Evolutionary conservation across 805 yeast species (phyloP), one percentile per base, ranked within the genome.

Genomic region (Lipomyces oligophaga): DNA sequence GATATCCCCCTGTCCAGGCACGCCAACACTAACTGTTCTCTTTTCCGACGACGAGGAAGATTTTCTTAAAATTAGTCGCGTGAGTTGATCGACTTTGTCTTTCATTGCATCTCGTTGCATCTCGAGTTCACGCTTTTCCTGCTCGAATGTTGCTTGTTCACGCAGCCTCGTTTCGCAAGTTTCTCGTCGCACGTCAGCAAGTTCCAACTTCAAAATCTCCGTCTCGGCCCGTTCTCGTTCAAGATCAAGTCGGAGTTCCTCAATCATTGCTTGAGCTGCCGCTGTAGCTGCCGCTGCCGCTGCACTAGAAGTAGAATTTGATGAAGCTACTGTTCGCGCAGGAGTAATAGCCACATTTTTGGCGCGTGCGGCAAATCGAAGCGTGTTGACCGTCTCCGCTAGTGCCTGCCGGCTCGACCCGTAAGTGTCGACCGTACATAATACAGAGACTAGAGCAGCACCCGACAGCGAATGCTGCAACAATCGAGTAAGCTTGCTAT

Each of bases 401-500:
- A 76, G 67, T 1, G 80, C 74, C 19, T 73, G 73, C 18, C 67
- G 65, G 2, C 83, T 79, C 35, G 84, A 67, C 59, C 85, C 89
- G 28, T 35, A 34, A 18, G 54, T 18, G 35, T 69, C 70, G 15
- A 90, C 80, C 0, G 97, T 90, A 64, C 97, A 93, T 21, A 90
- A 72, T 4, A 93, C 82, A 41, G 86, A 79, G 13, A 90, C 88
- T 28, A 88, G 72, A 1, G 96, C 81, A 26, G 81, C 77, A 0
- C 97, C 97, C 25, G 93, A 82, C 30, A 90, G 71, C 0, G 97
- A 93, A 1, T 96, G 96, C 65, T 93, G 97, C 46, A 90, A 68
- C 26, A 90, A 68, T 48, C 98, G 71, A 0, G 98, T 90, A 47
- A 90, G 75, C 62, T 90, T 90, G 3, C 96, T 86, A 63, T 90